Percentiles rank a stretch among this genome's conserved stretches.
phyloP scores from a whole-genome alignment of 208 protist genomes.

The Angomonas ambiguus region DNA sequence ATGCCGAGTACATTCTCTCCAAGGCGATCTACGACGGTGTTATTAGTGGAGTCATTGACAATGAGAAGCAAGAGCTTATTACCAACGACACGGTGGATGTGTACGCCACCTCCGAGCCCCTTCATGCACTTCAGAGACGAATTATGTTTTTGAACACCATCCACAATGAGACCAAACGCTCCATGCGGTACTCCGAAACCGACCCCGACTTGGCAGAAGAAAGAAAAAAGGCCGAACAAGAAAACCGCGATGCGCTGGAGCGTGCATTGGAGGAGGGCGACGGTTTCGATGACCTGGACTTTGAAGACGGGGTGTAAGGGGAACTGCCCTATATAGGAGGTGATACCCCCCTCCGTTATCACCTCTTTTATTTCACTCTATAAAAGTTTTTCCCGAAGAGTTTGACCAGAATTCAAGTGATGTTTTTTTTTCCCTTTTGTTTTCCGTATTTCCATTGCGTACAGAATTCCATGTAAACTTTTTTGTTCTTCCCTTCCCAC shows the following conservation, averaged over 20 bases:
- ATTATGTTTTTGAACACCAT: conserved; percentile 95
- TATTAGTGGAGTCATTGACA: conserved; percentile 96
- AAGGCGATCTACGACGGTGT: conserved; percentile 97
- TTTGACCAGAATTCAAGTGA: background rate
- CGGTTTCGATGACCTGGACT: conserved; percentile 66
- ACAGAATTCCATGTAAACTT: background rate
- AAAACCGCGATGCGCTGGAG: conserved; percentile 57
- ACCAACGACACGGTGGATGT: conserved; percentile 93
- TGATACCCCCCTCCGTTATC: background rate
- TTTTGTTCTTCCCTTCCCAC: background rate
- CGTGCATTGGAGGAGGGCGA: conserved; percentile 68
- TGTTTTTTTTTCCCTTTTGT: background rate
- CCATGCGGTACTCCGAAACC: conserved; percentile 83
- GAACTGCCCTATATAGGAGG: background rate
- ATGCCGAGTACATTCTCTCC: conserved; percentile 97
- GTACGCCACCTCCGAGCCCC: conserved; percentile 96
- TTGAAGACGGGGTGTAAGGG: conserved; percentile 77
- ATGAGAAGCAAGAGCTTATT: conserved; percentile 89
- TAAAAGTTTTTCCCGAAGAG: background rate
- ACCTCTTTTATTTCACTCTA: background rate
- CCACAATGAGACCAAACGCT: conserved; percentile 94
- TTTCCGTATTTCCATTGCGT: background rate
- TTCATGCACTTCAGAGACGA: conserved; percentile 91
- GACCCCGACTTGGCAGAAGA: conserved; percentile 79
- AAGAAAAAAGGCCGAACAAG: conserved; percentile 61